A percentile compares a stretch with the other conserved stretches of the same genome.
Evolutionary conservation across 345 rosid genomes (phyloP).

Genomic region (Populus deltoides): DNA sequence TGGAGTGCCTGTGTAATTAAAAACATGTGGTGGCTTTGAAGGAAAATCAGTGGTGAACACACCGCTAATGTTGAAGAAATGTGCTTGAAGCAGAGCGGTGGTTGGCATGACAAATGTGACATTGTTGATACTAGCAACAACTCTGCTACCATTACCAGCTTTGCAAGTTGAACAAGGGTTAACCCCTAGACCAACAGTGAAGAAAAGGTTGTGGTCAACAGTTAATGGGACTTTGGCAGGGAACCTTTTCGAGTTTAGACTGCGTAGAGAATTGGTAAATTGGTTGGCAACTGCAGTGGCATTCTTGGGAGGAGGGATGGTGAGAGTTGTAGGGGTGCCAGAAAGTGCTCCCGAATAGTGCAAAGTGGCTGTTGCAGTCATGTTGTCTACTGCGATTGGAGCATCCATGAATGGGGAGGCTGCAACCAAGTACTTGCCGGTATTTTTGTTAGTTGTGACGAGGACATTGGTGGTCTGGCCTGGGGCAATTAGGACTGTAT

Average conservation of each 20-base stretch:
- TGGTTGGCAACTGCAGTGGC: conserved; percentile 56
- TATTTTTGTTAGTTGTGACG: conserved; percentile 40
- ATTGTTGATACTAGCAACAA: conserved; percentile 58
- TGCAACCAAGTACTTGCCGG: conserved; percentile 60
- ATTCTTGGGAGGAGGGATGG: conserved; percentile 47
- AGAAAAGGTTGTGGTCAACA: conserved; percentile 50
- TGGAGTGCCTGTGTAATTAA: conserved; percentile 24
- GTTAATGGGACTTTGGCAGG: conserved; percentile 61
- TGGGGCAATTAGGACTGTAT: conserved; percentile 49
- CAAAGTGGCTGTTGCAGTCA: conserved; percentile 52
- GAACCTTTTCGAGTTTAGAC: conserved; percentile 55
- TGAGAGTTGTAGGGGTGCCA: conserved; percentile 25
- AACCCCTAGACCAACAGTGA: conserved; percentile 44
- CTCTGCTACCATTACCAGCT: conserved; percentile 49
- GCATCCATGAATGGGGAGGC: conserved; percentile 63
- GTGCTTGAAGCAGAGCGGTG: conserved; percentile 61
- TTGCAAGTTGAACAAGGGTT: conserved; percentile 62
- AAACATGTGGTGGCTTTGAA: conserved; percentile 29
- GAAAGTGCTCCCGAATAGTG: conserved; percentile 45
- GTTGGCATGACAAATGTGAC: conserved; percentile 63
- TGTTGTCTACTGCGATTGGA: conserved; percentile 46
- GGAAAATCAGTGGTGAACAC: conserved; percentile 44
- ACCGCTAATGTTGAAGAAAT: conserved; percentile 39
- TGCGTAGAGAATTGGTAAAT: conserved; percentile 44
- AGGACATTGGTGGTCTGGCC: conserved; percentile 75